Percentiles rank a stretch among this genome's conserved stretches.
These are phyloP conservation scores for Umbilicaria muhlenbergii DNA, from an alignment of 495 filamentous ascomycete genomes.

Conservation along the genomic window DNA sequence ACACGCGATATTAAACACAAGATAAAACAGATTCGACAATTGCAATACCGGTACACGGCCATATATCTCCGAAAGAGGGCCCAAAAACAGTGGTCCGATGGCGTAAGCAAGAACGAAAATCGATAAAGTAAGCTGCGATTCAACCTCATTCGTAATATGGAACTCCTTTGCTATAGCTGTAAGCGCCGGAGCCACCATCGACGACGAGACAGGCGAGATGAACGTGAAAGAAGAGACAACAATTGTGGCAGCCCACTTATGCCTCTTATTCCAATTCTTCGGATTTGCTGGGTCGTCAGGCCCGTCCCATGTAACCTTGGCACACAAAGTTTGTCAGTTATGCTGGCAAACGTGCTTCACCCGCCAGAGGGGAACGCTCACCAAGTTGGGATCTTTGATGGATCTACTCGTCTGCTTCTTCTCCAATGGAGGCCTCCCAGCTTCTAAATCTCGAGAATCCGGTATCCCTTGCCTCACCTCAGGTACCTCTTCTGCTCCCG, in stretches of 20 bases:
- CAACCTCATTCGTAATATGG: constrained; percentile 36
- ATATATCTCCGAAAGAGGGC: constrained; percentile 61
- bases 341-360: background rate
- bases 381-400: constrained; percentile 20
- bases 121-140: constrained; percentile 45
- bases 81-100: constrained; percentile 51
- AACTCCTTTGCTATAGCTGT: constrained; percentile 40
- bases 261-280: constrained; percentile 36
- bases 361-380: background rate
- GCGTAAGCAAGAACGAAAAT: constrained; percentile 67
- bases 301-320: constrained; percentile 37
- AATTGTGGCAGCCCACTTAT: constrained; percentile 48
- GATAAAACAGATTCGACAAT: constrained; percentile 48
- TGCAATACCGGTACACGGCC: constrained; percentile 49
- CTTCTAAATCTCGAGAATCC: constrained; percentile 18
- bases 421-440: constrained; percentile 7
- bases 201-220: constrained; percentile 55
- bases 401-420: constrained; percentile 16
- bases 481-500: constrained; percentile 8
- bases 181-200: constrained; percentile 60
- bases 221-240: constrained; percentile 49
- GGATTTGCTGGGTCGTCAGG: constrained; percentile 43
- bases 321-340: background rate
- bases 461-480: constrained; percentile 15
- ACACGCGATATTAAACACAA: constrained; percentile 41